These are phyloP conservation scores for Cicer judaicum DNA, from an alignment of 306 rosid species.

Conservation along the genomic window DNA sequence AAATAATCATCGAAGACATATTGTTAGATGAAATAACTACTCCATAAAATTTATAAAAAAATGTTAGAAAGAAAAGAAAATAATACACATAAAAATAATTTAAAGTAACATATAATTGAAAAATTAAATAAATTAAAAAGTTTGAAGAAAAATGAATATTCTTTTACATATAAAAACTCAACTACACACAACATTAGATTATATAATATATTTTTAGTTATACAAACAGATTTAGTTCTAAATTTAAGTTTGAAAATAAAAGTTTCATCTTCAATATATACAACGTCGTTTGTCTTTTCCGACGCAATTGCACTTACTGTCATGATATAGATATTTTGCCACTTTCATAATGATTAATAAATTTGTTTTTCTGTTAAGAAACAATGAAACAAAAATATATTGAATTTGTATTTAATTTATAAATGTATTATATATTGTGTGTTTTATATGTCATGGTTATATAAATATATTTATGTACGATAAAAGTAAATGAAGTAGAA, in stretches of 20 bases:
- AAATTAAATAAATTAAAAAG: too few relatives aligned
- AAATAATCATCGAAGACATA: too few relatives aligned
- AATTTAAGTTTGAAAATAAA: background rate
- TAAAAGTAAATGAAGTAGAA: too few relatives aligned
- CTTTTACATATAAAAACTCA: too few relatives aligned
- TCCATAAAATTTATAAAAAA: too few relatives aligned
- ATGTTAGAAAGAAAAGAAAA: too few relatives aligned
- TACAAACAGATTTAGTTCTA: background rate
- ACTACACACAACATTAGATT: background rate
- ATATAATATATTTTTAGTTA: background rate
- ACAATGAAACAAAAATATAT: background rate
- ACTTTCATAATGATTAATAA: background rate
- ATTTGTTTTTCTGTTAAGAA: background rate
- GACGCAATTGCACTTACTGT: background rate
- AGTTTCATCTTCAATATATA: slow-evolving; percentile 4
- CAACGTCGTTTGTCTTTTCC: slow-evolving; percentile 15
- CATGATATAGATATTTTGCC: background rate
- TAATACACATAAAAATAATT: too few relatives aligned
- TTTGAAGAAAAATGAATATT: too few relatives aligned
- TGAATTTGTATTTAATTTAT: background rate
- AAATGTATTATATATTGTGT: background rate
- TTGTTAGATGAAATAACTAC: too few relatives aligned
- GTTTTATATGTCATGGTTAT: background rate
- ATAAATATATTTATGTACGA: too few relatives aligned
- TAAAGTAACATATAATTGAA: too few relatives aligned